Percentiles rank a stretch among this genome's conserved stretches.
Evolutionary conservation across 2,329 filamentous ascomycete genomes (phyloP).

Genomic region (Sporothrix brunneoviolacea): DNA sequence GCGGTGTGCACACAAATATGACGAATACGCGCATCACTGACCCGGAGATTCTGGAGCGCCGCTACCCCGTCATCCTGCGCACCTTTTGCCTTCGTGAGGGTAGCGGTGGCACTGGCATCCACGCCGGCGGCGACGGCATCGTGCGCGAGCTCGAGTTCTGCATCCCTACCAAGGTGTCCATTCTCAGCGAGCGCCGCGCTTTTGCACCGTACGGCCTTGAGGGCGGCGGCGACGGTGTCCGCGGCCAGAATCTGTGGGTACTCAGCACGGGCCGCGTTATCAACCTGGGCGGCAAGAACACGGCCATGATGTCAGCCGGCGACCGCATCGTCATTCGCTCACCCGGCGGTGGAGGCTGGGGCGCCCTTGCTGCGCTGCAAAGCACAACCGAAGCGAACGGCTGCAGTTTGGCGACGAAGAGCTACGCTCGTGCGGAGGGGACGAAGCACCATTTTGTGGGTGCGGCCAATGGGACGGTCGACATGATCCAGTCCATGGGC

Average conservation of each 20-base stretch:
- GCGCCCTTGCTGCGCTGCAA: too few relatives aligned
- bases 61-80: slow-evolving; percentile 28
- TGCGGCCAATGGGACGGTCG: too few relatives aligned
- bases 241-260: not conserved
- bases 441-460: too few relatives aligned
- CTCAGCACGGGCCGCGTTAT: too few relatives aligned
- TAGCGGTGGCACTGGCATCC: slow-evolving; percentile 25
- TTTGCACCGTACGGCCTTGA: not conserved
- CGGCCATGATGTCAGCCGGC: not conserved
- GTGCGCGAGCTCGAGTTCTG: slow-evolving; percentile 29
- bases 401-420: too few relatives aligned
- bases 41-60: slow-evolving; percentile 28
- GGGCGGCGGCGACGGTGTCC: not conserved
- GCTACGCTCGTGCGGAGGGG: too few relatives aligned
- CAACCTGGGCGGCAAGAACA: not conserved
- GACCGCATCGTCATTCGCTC: not conserved
- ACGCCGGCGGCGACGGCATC: slow-evolving; percentile 28
- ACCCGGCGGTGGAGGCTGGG: not conserved
- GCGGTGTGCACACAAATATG: slow-evolving; percentile 24
- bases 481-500: too few relatives aligned
- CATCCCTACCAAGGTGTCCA: not conserved
- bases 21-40: slow-evolving; percentile 29
- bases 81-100: slow-evolving; percentile 23
- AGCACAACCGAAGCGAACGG: too few relatives aligned
- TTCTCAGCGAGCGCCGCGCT: not conserved